phyloP scores from a whole-genome alignment of 225 moss, liverwort and hornwort species.

The Polytrichum formosum region DNA sequence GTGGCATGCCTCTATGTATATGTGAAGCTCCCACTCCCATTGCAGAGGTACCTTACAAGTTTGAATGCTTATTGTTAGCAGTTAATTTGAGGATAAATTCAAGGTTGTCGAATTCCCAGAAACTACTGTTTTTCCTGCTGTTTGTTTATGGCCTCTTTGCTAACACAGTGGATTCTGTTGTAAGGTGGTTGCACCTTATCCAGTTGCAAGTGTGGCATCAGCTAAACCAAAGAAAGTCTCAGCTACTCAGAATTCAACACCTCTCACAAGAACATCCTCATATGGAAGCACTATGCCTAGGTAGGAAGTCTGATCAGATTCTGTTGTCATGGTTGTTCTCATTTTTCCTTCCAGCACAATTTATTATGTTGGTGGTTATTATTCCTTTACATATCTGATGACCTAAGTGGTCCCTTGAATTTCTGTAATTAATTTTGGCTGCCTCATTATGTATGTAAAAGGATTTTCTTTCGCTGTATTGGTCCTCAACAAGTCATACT shows the following conservation, averaged over 20 bases:
- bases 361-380: neutral
- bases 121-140: neutral
- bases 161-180: constrained; percentile 14
- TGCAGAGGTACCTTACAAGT: constrained; percentile 51
- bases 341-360: too few relatives aligned
- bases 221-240: constrained; percentile 47
- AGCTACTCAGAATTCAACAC: constrained; percentile 25
- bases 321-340: constrained; percentile 1
- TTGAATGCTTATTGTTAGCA: too few relatives aligned
- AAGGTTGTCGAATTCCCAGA: too few relatives aligned
- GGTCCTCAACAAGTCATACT: too few relatives aligned
- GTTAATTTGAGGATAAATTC: too few relatives aligned
- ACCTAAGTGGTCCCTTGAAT: too few relatives aligned
- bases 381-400: neutral
- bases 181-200: constrained; percentile 39
- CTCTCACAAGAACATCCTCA: constrained; percentile 35
- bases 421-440: too few relatives aligned
- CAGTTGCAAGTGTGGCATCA: constrained; percentile 34
- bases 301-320: constrained; percentile 24
- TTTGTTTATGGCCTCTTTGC: constrained; percentile 1
- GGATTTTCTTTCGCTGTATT: too few relatives aligned
- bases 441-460: too few relatives aligned
- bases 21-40: constrained; percentile 73
- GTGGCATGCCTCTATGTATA: constrained; percentile 99
- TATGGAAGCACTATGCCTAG: constrained; percentile 85